These are phyloP conservation scores for Hypoxylon sp. DNA, from an alignment of 2,329 filamentous ascomycete genomes.

Conservation along the genomic window DNA sequence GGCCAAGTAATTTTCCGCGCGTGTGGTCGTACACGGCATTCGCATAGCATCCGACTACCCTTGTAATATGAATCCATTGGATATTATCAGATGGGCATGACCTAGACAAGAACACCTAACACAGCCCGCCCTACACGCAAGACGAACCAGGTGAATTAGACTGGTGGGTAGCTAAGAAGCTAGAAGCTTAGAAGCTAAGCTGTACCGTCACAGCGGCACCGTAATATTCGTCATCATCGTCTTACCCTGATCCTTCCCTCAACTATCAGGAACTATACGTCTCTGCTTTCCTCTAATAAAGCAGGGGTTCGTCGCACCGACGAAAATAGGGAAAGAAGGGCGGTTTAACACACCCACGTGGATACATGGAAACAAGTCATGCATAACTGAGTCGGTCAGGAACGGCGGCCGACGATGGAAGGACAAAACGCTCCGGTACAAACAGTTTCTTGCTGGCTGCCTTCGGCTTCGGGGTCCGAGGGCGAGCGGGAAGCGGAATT, in stretches of 20 bases:
- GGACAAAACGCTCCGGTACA: constrained; percentile 38
- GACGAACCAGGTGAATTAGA: constrained; percentile 8
- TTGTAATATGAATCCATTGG: constrained; percentile 16
- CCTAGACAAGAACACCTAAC: constrained; percentile 1
- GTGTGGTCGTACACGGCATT: constrained; percentile 28
- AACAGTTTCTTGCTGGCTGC: not conserved
- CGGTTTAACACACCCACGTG: constrained; percentile 24
- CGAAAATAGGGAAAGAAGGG: constrained; percentile 5
- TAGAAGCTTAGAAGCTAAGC: constrained; percentile 5
- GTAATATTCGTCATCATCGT: constrained; percentile 32
- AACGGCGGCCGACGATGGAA: constrained; percentile 29
- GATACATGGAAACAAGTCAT: constrained; percentile 17
- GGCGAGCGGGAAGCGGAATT: constrained; percentile 29
- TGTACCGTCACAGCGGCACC: constrained; percentile 33
- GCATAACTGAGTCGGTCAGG: constrained; percentile 37
- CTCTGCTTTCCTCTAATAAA: not conserved
- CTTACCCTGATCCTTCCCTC: constrained; percentile 12
- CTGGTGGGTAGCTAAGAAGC: constrained; percentile 8
- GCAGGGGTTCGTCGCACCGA: constrained; percentile 13
- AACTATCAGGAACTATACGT: not conserved
- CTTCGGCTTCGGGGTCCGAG: constrained; percentile 40
- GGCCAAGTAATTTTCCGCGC: constrained; percentile 12
- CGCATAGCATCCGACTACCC: constrained; percentile 19
- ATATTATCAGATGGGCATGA: constrained; percentile 12
- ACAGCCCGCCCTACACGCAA: constrained; percentile 19